Base-by-base conservation (phyloP, 306 rosid species). In the Cicer judaicum region DNA sequence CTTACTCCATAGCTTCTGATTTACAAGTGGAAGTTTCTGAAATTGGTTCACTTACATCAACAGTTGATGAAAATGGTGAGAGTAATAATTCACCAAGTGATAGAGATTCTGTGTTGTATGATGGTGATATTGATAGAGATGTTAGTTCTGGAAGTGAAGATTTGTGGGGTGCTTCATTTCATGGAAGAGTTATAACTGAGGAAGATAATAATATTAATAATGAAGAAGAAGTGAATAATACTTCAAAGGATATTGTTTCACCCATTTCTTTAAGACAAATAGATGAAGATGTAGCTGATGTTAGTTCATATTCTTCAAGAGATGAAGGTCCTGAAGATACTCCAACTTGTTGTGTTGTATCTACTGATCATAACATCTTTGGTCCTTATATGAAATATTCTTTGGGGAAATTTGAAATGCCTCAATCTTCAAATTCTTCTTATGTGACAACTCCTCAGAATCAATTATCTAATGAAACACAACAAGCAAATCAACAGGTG, bases 11-110 rank as follows among this genome's bases (percentile, higher is more conserved):
- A 54, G 98, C 99, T 62, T 95, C 99, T 74, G 99, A 95, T 54
- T 21, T 92, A 68, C 96, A 95, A 81, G 99, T 95, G 38, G 99
- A 92, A 84, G 88, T 90, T 29, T 95, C 99, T n/a, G 98, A 95
- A 50, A 1, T 79, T 41, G 93, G 93, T 55, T 92, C 99, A 13
- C 89, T 87, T 62, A 70, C 96, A 12, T 78, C 84, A 52, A 86
- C 88, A 42, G 54, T 80, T 59, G 89, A 83, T 11, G 97, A 84
- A 15, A 87, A 74, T 52, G 85, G 34, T 4, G 95, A 83, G 10
- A 84, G 76, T 7, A 81, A 80, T 47, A 81, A 80, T 42, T 83
- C 97, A 11, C 81, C 78, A 1, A 80, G 19, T 1, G 97, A 93
- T 68, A 85, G 77, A 72, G 98, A 90, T 18, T 90, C 90, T 0